Evolutionary conservation across 2,329 filamentous ascomycete species (phyloP).

Genomic region (Didymella arachidicola): DNA sequence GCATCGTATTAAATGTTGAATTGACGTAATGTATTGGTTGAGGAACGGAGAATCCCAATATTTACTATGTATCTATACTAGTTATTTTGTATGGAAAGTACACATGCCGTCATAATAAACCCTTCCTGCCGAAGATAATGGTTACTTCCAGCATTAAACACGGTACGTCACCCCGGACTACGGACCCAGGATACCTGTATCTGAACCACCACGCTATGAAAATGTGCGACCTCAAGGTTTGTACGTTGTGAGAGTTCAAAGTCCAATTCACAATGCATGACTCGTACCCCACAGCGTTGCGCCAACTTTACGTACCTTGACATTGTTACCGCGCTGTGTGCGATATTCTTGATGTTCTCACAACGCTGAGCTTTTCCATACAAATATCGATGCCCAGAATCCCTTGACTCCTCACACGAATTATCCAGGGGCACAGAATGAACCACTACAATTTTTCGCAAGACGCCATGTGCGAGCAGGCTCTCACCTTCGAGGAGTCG

Average conservation of each 20-base stretch:
- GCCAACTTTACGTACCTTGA: background rate
- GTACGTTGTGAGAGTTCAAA: background rate
- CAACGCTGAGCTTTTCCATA: background rate
- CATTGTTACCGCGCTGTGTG: background rate
- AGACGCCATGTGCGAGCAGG: background rate
- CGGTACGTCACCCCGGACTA: background rate
- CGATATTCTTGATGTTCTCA: background rate
- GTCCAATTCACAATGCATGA: background rate
- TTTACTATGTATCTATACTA: too few relatives aligned
- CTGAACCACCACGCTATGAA: background rate
- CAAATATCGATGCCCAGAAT: background rate
- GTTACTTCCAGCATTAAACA: too few relatives aligned
- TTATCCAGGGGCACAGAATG: background rate
- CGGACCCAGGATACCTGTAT: background rate
- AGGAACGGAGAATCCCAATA: too few relatives aligned
- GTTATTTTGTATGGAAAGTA: too few relatives aligned
- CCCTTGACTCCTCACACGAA: background rate
- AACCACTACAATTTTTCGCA: background rate
- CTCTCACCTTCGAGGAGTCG: background rate
- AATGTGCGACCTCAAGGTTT: too few relatives aligned
- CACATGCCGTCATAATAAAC: too few relatives aligned
- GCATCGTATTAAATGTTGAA: too few relatives aligned
- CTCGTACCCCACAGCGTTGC: background rate
- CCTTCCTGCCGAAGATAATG: too few relatives aligned
- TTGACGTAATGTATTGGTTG: too few relatives aligned